Conservation (phyloP, 164 flowering plant species). For the Echeveria elegans region DNA sequence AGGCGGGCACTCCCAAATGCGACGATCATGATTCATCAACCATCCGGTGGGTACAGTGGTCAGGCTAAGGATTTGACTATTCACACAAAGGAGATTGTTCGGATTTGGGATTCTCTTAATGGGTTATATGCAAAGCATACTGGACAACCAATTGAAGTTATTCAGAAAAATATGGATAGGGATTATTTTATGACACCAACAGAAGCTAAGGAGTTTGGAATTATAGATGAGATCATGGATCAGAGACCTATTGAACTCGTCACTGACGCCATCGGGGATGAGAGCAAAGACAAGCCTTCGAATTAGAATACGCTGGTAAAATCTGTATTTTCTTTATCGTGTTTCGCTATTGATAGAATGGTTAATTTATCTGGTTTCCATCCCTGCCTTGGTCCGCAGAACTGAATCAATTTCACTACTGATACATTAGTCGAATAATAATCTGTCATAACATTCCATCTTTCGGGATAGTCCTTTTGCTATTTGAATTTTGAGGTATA, state of each 20-base stretch:
- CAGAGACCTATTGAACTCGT: constrained; percentile 72
- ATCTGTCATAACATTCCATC: neutral
- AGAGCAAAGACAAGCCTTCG: constrained; percentile 37
- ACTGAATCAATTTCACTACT: neutral
- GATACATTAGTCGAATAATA: no score
- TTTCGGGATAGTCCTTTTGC: no score
- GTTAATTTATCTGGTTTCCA: neutral
- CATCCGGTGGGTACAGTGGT: constrained; percentile 90
- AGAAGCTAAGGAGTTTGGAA: constrained; percentile 91
- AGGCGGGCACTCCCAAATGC: constrained; percentile 85
- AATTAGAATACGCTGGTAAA: constrained; percentile 19
- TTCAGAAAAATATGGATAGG: constrained; percentile 81
- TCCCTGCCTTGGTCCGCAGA: neutral
- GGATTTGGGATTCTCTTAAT: constrained; percentile 71
- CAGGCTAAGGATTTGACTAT: constrained; percentile 83
- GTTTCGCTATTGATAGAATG: neutral
- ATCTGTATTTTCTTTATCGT: neutral
- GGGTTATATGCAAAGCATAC: constrained; percentile 75
- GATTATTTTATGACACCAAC: constrained; percentile 89
- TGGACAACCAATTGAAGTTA: constrained; percentile 52
- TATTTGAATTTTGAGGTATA: no score
- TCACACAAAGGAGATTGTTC: constrained; percentile 78
- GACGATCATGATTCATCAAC: constrained; percentile 92
- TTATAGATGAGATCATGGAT: constrained; percentile 86
- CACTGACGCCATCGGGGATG: constrained; percentile 61